These are phyloP conservation scores for Leishmania turanica DNA, from an alignment of 208 protist genomes.

Conservation along the genomic window DNA sequence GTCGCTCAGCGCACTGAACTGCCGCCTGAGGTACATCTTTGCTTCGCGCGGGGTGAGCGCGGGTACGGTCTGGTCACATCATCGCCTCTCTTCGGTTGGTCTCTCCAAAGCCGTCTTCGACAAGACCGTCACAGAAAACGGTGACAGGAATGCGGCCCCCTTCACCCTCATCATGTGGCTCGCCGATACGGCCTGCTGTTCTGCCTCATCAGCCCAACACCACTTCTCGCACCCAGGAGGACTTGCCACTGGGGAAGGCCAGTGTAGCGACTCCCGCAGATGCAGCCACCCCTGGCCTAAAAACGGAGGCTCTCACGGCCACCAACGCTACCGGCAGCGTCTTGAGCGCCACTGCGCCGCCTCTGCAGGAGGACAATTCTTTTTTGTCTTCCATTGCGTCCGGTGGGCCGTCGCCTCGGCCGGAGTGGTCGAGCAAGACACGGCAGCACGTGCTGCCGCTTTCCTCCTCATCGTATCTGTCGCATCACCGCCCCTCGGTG, in stretches of 20 bases:
- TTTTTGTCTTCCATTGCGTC: slow-evolving; percentile 17
- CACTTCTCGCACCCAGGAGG: not conserved
- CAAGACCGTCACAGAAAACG: not conserved
- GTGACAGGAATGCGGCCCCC: not conserved
- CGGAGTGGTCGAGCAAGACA: slow-evolving; percentile 18
- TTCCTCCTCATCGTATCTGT: not conserved
- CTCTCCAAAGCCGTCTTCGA: not conserved
- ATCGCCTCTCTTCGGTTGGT: not conserved
- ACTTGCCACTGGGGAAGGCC: not conserved
- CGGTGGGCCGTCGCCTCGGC: slow-evolving; percentile 12
- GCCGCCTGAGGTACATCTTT: not conserved
- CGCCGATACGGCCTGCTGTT: not conserved
- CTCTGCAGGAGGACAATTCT: slow-evolving; percentile 7
- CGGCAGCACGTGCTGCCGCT: slow-evolving; percentile 5
- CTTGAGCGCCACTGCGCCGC: not conserved
- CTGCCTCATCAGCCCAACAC: slow-evolving; percentile 12
- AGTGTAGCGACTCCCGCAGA: too few relatives aligned
- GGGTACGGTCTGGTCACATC: not conserved
- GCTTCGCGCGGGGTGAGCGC: not conserved
- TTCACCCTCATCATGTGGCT: not conserved
- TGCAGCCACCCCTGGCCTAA: not conserved
- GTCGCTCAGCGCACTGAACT: not conserved
- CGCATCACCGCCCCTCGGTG: not conserved
- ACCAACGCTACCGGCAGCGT: not conserved
- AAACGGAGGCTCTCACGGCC: too few relatives aligned